Base-by-base conservation (phyloP, 2,329 filamentous ascomycete species). In the Diaporthe citriasiana region DNA sequence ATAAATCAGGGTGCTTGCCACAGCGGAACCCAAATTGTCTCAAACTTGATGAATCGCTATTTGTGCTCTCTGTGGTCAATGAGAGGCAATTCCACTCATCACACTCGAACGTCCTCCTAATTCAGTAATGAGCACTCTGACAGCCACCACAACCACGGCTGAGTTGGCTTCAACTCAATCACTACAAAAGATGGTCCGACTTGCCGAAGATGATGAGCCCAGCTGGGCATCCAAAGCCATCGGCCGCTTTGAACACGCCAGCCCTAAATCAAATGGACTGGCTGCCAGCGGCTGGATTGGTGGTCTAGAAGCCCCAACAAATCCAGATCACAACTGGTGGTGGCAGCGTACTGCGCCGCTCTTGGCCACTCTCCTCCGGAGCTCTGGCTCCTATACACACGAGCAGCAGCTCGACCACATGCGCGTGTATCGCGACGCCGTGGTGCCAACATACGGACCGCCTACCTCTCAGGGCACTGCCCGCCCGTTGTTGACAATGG, bases 371-470 rank as follows among this genome's bases (percentile, higher is more conserved):
- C 38, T 75, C 15, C 71, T 76, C 30, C 19, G 27, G 4, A 50
- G 56, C 33, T 68, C 73, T 17, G 59, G 63, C 2, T 51, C 70
- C 33, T 76, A 76, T 42, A 76, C 73, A 3, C 38, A 53, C 1
- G 38, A 69, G 33, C 71, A 75, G 17, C 59, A 66, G 33, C 35
- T 69, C 12, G 59, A 71, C 47, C 75, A 76, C 30, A 38, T 75
- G 45, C 40, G 57, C 4, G 66, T 73, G 17, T 71, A 75, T 40
- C 75, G 70, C 30, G 56, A 75, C 66, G 38, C 55, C 10, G 66
- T 74, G 13, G 56, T 76, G 45, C 73, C 75, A 12, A 73, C 57
- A 25, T 73, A 75, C 17, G 75, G 75, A 5, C 63, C 73, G 1
- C 75, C 17, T 22, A 70, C 57, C 8, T 42, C 53, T 30, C 53